Percentiles rank a stretch among this genome's conserved stretches.
phyloP scores from a whole-genome alignment of 106 monocot species.

The Acorus calamus region DNA sequence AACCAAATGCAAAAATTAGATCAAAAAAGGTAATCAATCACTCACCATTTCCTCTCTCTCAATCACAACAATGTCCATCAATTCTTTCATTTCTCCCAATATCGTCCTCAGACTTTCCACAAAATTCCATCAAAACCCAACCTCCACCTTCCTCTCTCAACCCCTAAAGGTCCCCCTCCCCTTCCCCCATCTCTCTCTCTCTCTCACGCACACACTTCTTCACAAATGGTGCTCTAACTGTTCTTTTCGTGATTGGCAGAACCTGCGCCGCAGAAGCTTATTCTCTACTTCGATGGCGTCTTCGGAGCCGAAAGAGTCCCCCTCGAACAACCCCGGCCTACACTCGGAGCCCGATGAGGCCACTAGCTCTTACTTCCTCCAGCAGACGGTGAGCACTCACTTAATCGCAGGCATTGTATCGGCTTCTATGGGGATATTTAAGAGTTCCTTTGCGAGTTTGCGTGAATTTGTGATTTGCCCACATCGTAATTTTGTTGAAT shows the following conservation, averaged over 20 bases:
- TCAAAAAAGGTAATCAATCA: no score
- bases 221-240: neutral
- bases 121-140: slow-evolving; percentile 5
- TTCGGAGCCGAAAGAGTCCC: slow-evolving; percentile 51
- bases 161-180: neutral
- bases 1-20: no score
- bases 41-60: no score
- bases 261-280: slow-evolving; percentile 13
- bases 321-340: slow-evolving; percentile 84
- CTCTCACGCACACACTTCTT: no score
- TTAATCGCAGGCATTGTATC: neutral
- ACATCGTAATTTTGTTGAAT: no score
- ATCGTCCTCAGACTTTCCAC: slow-evolving; percentile 12
- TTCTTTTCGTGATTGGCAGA: slow-evolving; percentile 9
- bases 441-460: neutral
- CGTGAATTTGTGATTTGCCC: neutral
- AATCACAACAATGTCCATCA: no score
- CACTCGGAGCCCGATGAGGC: slow-evolving; percentile 51
- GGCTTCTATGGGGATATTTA: neutral
- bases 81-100: neutral
- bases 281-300: slow-evolving; percentile 35
- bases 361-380: slow-evolving; percentile 88
- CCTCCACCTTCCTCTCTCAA: neutral
- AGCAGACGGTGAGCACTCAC: slow-evolving; percentile 59
- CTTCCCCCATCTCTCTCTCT: neutral